Evolutionary conservation across 2,329 filamentous ascomycete species (phyloP).

Genomic region (Trichoderma atroviride): DNA sequence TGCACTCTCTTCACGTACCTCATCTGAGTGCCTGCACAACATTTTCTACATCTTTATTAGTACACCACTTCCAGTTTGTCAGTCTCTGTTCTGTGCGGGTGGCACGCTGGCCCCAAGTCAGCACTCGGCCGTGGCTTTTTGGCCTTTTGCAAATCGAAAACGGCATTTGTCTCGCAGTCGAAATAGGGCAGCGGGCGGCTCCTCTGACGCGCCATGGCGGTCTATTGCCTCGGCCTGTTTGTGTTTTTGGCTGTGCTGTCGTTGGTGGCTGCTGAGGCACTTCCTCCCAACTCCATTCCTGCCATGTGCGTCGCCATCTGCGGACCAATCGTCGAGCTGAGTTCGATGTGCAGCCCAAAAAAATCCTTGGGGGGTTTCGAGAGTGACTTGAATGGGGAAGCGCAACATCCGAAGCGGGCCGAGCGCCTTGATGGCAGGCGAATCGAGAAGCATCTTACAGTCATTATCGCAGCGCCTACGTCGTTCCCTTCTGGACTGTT

Average conservation of each 20-base stretch:
- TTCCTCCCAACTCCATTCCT: slow-evolving; percentile 43
- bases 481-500: slow-evolving; percentile 34
- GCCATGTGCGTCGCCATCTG: slow-evolving; percentile 46
- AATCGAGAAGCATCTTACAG: slow-evolving; percentile 35
- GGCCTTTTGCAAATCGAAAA: not conserved
- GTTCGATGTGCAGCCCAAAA: slow-evolving; percentile 39
- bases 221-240: slow-evolving; percentile 32
- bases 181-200: not conserved
- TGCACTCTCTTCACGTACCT: not conserved
- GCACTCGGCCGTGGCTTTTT: not conserved
- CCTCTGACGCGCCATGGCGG: slow-evolving; percentile 34
- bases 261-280: slow-evolving; percentile 36
- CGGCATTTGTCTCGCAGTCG: not conserved
- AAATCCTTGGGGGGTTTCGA: not conserved
- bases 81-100: not conserved
- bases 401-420: not conserved
- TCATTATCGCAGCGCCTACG: slow-evolving; percentile 39
- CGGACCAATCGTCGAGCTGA: slow-evolving; percentile 48
- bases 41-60: not conserved
- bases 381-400: not conserved
- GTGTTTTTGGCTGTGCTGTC: slow-evolving; percentile 37
- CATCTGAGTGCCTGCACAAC: not conserved
- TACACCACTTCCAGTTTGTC: not conserved
- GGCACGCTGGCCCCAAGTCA: not conserved
- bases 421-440: not conserved